These are phyloP conservation scores for Paraglomus occultum DNA, from an alignment of 192 early-diverging fungal species.

Conservation along the genomic window DNA sequence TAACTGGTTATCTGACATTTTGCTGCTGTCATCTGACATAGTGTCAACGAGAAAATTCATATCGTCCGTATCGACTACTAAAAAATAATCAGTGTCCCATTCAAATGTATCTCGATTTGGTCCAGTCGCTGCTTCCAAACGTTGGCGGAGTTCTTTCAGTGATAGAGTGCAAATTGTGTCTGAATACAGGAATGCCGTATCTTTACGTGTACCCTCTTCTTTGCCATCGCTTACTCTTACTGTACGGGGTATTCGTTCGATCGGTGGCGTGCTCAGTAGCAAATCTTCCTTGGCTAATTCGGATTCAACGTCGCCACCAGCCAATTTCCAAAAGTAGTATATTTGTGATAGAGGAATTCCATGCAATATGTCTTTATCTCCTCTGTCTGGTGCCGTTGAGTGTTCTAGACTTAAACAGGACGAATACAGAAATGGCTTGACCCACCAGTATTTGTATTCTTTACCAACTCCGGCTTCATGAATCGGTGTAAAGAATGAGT, in stretches of 20 bases:
- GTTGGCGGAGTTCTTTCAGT: constrained; percentile 48
- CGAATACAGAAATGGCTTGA: constrained; percentile 45
- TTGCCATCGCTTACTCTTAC: constrained; percentile 40
- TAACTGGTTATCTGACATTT: constrained; percentile 33
- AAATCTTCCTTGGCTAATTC: constrained; percentile 50
- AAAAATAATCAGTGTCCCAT: constrained; percentile 57
- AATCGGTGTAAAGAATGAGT: constrained; percentile 30
- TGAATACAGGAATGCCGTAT: constrained; percentile 49
- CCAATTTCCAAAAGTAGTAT: constrained; percentile 64
- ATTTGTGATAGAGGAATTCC: constrained; percentile 51
- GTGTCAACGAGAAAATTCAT: constrained; percentile 54
- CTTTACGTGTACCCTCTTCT: constrained; percentile 38
- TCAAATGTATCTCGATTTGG: constrained; percentile 49
- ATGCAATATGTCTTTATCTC: constrained; percentile 30
- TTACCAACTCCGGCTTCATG: constrained; percentile 3
- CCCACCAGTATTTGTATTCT: constrained; percentile 21
- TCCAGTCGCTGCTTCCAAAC: constrained; percentile 41
- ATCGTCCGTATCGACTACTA: constrained; percentile 54
- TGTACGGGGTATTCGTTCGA: constrained; percentile 51
- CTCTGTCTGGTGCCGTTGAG: neutral
- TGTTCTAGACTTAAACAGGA: constrained; percentile 35
- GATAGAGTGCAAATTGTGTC: constrained; percentile 45
- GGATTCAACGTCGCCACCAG: constrained; percentile 62
- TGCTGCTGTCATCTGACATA: constrained; percentile 26
- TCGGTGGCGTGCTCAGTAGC: constrained; percentile 49